phyloP scores from a whole-genome alignment of 2,329 filamentous ascomycete species.

The Sporothrix pseudoabietina region DNA sequence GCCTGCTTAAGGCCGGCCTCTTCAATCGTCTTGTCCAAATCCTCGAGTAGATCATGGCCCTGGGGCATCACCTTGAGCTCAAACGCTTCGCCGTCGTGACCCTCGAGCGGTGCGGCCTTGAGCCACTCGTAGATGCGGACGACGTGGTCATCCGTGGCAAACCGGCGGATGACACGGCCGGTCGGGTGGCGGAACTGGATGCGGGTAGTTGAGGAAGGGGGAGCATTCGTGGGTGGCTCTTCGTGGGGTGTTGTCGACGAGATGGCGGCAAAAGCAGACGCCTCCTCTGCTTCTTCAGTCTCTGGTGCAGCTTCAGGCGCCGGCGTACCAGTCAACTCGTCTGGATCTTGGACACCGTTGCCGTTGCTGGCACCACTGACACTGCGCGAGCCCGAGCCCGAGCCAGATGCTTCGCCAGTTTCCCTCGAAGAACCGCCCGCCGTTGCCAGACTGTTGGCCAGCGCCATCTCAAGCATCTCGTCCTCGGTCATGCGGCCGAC shows the following conservation, averaged over 20 bases:
- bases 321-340: conserved; percentile 67
- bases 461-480: conserved; percentile 92
- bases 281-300: conserved; percentile 46
- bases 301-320: conserved; percentile 57
- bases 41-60: conserved; percentile 79
- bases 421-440: conserved; percentile 30
- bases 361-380: conserved; percentile 41
- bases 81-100: conserved; percentile 76
- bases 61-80: conserved; percentile 80
- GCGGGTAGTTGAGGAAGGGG: conserved; percentile 73
- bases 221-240: conserved; percentile 66
- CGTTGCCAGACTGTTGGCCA: conserved; percentile 81
- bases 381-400: conserved; percentile 3
- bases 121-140: conserved; percentile 93
- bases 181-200: conserved; percentile 90
- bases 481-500: conserved; percentile 92
- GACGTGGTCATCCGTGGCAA: conserved; percentile 74
- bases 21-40: conserved; percentile 72
- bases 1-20: conserved; percentile 87
- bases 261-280: conserved; percentile 68
- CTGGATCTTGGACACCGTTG: conserved; percentile 70
- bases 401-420: background rate
- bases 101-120: conserved; percentile 82
- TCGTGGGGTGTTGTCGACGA: conserved; percentile 70
- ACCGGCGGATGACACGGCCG: conserved; percentile 85